A percentile compares a stretch with the other conserved stretches of the same genome.
Evolutionary conservation across 1,139 yeast genomes (phyloP).

Genomic region (Taphrina betulina): DNA sequence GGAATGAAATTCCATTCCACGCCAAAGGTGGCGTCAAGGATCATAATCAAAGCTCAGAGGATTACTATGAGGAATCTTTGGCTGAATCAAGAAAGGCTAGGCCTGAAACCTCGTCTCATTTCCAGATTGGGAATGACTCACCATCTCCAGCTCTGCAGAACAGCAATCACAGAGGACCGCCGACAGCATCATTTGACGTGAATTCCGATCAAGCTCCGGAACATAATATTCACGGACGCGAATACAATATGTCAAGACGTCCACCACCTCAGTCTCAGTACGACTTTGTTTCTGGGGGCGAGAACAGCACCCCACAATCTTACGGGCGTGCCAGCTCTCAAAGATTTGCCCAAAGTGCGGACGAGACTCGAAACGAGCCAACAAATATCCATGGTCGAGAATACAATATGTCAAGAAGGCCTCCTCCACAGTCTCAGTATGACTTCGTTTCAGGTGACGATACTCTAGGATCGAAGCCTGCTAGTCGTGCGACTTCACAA

Average conservation of each 20-base stretch:
- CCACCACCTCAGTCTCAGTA: conserved; percentile 22
- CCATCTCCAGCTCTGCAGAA: conserved; percentile 5
- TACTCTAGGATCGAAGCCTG: not conserved
- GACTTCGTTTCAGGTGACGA: not conserved
- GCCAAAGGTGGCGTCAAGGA: conserved; percentile 16
- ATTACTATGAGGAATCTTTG: not conserved
- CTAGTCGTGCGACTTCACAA: not conserved
- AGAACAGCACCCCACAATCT: not conserved
- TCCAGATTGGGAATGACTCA: conserved; percentile 8
- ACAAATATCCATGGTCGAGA: not conserved
- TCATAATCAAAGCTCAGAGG: conserved; percentile 8
- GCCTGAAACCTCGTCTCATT: conserved; percentile 4
- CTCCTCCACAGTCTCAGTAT: conserved; percentile 12
- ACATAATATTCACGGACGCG: conserved; percentile 17
- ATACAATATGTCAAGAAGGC: not conserved
- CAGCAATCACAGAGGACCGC: conserved; percentile 8
- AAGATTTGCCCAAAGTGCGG: not conserved
- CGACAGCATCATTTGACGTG: conserved; percentile 3
- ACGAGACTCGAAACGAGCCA: not conserved
- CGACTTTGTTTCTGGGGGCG: conserved; percentile 15
- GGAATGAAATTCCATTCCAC: conserved; percentile 17
- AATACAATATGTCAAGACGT: conserved; percentile 11
- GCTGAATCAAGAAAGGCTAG: not conserved
- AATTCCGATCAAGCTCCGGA: conserved; percentile 4
- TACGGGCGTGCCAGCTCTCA: conserved; percentile 19